Percentiles rank a stretch among this genome's conserved stretches.
phyloP scores from a whole-genome alignment of 176 grass and related monocot genomes.

The Bromus sterilis region DNA sequence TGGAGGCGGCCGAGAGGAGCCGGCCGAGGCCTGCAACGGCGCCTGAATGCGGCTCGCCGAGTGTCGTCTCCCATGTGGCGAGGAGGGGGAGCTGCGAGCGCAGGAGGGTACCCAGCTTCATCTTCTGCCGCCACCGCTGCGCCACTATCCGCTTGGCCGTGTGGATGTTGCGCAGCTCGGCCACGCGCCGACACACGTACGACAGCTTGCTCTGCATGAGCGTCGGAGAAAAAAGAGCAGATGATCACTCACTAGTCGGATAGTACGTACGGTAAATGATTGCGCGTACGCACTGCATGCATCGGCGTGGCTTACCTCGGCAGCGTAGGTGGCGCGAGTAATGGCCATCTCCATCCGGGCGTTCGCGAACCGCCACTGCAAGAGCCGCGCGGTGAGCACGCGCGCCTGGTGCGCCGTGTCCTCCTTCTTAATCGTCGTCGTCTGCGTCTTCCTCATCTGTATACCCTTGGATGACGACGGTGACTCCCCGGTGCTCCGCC shows the following conservation, averaged over 20 bases:
- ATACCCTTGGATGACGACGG: not conserved
- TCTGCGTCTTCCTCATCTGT: constrained; percentile 26
- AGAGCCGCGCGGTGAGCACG: constrained; percentile 47
- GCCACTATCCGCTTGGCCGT: constrained; percentile 81
- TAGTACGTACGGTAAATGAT: not conserved
- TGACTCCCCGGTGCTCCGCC: not conserved
- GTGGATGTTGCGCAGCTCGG: constrained; percentile 72
- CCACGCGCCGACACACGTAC: constrained; percentile 56
- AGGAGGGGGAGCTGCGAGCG: constrained; percentile 45
- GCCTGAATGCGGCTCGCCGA: constrained; percentile 43
- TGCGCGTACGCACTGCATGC: not conserved
- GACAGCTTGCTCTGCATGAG: constrained; percentile 62
- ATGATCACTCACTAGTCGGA: not conserved
- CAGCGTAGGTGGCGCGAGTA: constrained; percentile 27
- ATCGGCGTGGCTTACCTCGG: constrained; percentile 38
- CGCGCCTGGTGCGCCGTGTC: constrained; percentile 46
- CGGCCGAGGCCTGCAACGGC: constrained; percentile 37
- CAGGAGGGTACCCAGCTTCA: constrained; percentile 49
- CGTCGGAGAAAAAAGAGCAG: not conserved
- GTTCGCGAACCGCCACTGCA: constrained; percentile 86
- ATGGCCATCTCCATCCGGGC: constrained; percentile 39
- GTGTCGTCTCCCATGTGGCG: constrained; percentile 39
- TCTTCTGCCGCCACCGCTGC: constrained; percentile 69
- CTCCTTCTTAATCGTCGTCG: constrained; percentile 32
- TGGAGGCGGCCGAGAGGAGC: constrained; percentile 42